Base-by-base conservation (phyloP, 2,329 filamentous ascomycete species). In the Zymoseptoria ardabiliae region DNA sequence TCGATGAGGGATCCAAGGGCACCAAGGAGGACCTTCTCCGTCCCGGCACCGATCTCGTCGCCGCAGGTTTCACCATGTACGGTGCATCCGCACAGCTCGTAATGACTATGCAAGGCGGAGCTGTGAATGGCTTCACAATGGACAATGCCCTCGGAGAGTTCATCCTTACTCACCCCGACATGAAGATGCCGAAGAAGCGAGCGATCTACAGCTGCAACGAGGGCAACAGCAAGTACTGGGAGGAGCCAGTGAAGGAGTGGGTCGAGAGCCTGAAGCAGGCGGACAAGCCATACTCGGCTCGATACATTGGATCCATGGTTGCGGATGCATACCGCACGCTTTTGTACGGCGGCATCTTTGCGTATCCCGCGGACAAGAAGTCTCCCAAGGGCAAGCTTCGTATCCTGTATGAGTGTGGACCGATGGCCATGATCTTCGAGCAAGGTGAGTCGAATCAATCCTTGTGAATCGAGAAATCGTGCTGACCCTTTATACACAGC, bases 51-150 rank as follows among this genome's bases (percentile, higher is more conserved):
- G 92, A 97, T 77, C 85, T 97, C 66, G 84, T 97, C 20, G 93
- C 94, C 41, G 87, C 90, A 21, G 94, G 94, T n/a, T 99, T 99
- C 83, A 99, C 94, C 77, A 99, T 99, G 94, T 99, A 99, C 78
- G 94, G 94, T 72, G 94, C 94, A 68, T 97, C 92, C 2, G 87
- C 94, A 3, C 93, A 97, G 79, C 83, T 99, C 52, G 94, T 99
- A 70, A 89, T 99, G 73, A 99, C 94, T 68, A 97, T 97, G 91
- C 90, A 88, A 77, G 90, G 87, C 66, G 90, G 92, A 65, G 84
- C 79, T 63, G 94, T 99, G 77, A 97, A 97, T 77, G 94, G 94
- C 70, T 99, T 99, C 82, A 99, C 94, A 23, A 86, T 99, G 70
- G 94, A 99, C 79, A 95, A 90, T 75, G 90, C 91, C 19, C 85